Conservation (phyloP, 2,329 filamentous ascomycete genomes). For the Botrytis squamosa region DNA sequence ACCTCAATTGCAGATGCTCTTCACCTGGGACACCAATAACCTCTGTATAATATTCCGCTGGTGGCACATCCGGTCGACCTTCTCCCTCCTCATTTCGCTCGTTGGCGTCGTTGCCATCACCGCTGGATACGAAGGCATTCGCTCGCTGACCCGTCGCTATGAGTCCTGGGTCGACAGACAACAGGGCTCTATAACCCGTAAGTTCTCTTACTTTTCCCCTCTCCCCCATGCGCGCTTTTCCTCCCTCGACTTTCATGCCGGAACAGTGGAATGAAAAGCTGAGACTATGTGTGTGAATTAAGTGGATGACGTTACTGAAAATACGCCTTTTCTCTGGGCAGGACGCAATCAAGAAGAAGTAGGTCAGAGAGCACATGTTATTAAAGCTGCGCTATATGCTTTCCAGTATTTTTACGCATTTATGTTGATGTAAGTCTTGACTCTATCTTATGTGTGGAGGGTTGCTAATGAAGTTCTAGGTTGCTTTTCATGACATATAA, state of each 20-base stretch:
- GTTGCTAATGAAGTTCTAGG: constrained; percentile 52
- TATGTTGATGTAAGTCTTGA: constrained; percentile 87
- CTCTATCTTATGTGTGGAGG: not conserved
- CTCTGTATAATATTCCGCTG: constrained; percentile 93
- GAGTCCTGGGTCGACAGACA: constrained; percentile 51
- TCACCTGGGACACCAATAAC: constrained; percentile 91
- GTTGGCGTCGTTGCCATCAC: constrained; percentile 77
- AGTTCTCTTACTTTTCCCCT: constrained; percentile 25
- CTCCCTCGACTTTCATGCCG: constrained; percentile 23
- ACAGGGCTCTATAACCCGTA: constrained; percentile 35
- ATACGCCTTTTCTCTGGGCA: constrained; percentile 64
- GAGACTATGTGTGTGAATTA: constrained; percentile 28
- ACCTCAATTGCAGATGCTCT: constrained; percentile 74
- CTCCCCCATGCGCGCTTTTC: not conserved
- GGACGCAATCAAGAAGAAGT: constrained; percentile 65
- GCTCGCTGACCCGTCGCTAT: constrained; percentile 73
- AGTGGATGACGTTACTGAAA: constrained; percentile 53
- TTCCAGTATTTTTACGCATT: constrained; percentile 98
- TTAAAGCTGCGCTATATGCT: constrained; percentile 83
- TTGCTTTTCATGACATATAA: constrained; percentile 99
- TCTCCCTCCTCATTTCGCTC: constrained; percentile 78
- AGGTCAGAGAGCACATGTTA: constrained; percentile 67
- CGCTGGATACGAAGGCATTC: constrained; percentile 89
- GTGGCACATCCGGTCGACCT: constrained; percentile 79
- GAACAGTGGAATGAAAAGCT: constrained; percentile 29